phyloP scores from a whole-genome alignment of 1,284 basidiomycete species.

The Austropuccinia psidii region DNA sequence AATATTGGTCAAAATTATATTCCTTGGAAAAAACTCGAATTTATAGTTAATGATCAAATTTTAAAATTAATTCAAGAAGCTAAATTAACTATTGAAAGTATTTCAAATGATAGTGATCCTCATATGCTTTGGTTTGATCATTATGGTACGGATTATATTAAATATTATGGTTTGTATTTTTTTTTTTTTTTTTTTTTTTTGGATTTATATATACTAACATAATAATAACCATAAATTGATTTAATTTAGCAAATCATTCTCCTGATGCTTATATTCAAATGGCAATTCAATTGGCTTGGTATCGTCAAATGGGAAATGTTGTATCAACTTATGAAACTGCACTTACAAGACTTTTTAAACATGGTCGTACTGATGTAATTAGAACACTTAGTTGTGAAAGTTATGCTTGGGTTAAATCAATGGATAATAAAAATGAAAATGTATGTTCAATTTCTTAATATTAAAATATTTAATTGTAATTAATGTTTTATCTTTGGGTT shows the following conservation, averaged over 20 bases:
- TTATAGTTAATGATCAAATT: slow-evolving; percentile 63
- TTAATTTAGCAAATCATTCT: slow-evolving; percentile 54
- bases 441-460: slow-evolving; percentile 47
- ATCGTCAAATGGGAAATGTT: slow-evolving; percentile 65
- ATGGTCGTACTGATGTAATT: slow-evolving; percentile 88
- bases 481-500: not conserved
- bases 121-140: slow-evolving; percentile 75
- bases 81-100: slow-evolving; percentile 55
- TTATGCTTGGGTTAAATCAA: slow-evolving; percentile 68
- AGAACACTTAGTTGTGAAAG: slow-evolving; percentile 69
- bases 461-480: not conserved
- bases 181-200: not conserved
- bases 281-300: slow-evolving; percentile 88
- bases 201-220: not conserved
- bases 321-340: slow-evolving; percentile 94
- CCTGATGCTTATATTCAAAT: slow-evolving; percentile 91
- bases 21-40: slow-evolving; percentile 65
- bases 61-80: slow-evolving; percentile 58
- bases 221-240: not conserved
- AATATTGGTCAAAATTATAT: slow-evolving; percentile 22
- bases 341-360: slow-evolving; percentile 78
- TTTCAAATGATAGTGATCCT: slow-evolving; percentile 74
- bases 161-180: slow-evolving; percentile 56
- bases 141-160: slow-evolving; percentile 88
- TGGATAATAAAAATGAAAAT: slow-evolving; percentile 55